These are phyloP conservation scores for Myriosclerotinia duriaeana DNA, from an alignment of 2,329 filamentous ascomycete species.

Conservation along the genomic window DNA sequence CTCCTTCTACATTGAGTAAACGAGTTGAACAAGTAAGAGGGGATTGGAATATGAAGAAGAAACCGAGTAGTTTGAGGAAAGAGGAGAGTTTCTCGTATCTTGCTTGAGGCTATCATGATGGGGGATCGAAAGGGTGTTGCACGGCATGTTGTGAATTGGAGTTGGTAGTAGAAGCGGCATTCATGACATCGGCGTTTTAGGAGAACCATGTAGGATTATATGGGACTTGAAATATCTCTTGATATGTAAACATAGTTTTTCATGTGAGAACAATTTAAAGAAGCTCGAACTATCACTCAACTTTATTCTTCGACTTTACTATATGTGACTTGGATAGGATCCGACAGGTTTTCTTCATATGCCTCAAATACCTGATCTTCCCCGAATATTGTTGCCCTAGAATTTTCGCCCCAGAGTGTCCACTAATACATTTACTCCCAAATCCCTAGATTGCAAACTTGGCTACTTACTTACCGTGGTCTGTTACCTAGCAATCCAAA, in stretches of 20 bases:
- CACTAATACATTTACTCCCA: too few relatives aligned
- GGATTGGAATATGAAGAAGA: slow-evolving; percentile 38
- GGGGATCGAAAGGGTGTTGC: neutral
- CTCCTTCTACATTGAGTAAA: slow-evolving; percentile 36
- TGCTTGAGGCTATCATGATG: neutral
- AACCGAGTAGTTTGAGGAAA: slow-evolving; percentile 38
- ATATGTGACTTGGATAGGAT: too few relatives aligned
- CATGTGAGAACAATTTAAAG: neutral
- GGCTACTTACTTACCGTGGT: too few relatives aligned
- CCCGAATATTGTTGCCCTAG: neutral
- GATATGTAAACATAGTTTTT: slow-evolving; percentile 13
- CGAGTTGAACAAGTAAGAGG: slow-evolving; percentile 37
- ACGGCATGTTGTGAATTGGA: neutral
- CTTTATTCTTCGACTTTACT: neutral
- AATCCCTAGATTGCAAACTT: too few relatives aligned
- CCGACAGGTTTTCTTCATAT: too few relatives aligned
- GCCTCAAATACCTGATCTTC: too few relatives aligned
- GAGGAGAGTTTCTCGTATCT: slow-evolving; percentile 28
- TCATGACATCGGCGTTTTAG: neutral
- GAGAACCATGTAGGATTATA: neutral
- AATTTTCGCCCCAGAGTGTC: too few relatives aligned
- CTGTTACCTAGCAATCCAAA: too few relatives aligned
- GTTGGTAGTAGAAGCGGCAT: neutral
- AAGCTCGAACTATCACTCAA: neutral
- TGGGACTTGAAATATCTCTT: neutral